phyloP scores from a whole-genome alignment of 352 stramenopile species.

The Globisporangium recalcitrans region DNA sequence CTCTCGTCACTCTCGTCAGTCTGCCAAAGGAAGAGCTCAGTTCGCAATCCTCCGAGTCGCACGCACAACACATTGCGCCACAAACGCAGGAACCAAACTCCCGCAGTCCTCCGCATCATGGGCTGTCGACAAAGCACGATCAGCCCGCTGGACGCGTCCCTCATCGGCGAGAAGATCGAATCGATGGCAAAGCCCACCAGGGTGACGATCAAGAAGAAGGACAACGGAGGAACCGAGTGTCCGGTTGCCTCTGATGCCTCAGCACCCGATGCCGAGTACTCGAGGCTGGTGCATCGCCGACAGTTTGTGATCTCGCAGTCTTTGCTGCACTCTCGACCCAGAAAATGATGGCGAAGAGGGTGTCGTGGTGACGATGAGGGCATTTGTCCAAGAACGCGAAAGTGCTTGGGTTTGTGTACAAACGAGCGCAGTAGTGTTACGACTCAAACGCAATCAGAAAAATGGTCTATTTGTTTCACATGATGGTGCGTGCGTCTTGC shows the following conservation, averaged over 20 bases:
- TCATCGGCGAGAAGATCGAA: neutral
- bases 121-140: conserved; percentile 11
- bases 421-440: neutral
- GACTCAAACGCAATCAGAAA: neutral
- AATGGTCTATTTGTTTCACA: neutral
- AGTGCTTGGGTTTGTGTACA: neutral
- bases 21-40: too few species aligned
- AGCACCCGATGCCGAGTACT: conserved; percentile 1
- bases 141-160: neutral
- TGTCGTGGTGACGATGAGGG: neutral
- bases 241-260: neutral
- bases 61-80: too few species aligned
- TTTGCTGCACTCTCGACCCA: neutral
- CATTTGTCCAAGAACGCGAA: neutral
- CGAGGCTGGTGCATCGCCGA: neutral
- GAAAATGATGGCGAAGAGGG: neutral
- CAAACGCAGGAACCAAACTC: too few species aligned
- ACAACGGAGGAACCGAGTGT: neutral
- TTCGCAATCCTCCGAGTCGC: too few species aligned
- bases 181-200: neutral
- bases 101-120: neutral
- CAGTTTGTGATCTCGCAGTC: conserved; percentile 11
- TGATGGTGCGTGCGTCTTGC: neutral
- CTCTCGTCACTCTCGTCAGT: too few species aligned
- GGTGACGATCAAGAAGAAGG: neutral